Percentiles rank a stretch among this genome's conserved stretches.
phyloP scores from a whole-genome alignment of 768 basidiomycete genomes.

The Mycena galopus region DNA sequence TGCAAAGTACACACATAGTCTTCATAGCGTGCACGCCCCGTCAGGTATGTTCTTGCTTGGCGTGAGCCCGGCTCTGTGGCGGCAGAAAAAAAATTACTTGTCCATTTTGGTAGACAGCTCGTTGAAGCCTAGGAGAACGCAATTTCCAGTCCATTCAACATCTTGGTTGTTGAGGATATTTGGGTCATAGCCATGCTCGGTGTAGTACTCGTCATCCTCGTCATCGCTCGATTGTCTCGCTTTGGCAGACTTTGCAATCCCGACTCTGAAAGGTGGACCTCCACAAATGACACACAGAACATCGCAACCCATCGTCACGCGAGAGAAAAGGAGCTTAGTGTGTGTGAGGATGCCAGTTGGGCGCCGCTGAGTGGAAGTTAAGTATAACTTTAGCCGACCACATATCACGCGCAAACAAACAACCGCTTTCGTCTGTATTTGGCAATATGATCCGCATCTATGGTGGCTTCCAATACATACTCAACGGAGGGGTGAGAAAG shows the following conservation, averaged over 20 bases:
- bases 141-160: neutral
- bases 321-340: too few relatives aligned
- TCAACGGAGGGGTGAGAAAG: too few relatives aligned
- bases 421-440: too few relatives aligned
- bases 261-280: neutral
- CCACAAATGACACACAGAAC: neutral
- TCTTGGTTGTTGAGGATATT: neutral
- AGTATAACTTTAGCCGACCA: too few relatives aligned
- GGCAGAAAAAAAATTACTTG: neutral
- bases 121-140: slow-evolving; percentile 4
- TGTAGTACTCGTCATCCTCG: neutral
- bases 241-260: neutral
- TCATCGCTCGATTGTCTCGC: too few relatives aligned
- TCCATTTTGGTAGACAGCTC: neutral
- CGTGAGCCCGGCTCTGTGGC: neutral
- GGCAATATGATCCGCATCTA: too few relatives aligned
- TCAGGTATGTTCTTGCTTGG: neutral
- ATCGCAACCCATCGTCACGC: neutral
- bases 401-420: too few relatives aligned
- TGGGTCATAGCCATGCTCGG: neutral
- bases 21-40: neutral
- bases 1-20: slow-evolving; percentile 1
- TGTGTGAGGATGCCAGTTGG: too few relatives aligned
- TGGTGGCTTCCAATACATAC: too few relatives aligned
- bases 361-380: too few relatives aligned